Percentiles rank a stretch among this genome's conserved stretches.
Conservation (phyloP, 129 eudicot genomes). For the Flaveria sonorensis region DNA sequence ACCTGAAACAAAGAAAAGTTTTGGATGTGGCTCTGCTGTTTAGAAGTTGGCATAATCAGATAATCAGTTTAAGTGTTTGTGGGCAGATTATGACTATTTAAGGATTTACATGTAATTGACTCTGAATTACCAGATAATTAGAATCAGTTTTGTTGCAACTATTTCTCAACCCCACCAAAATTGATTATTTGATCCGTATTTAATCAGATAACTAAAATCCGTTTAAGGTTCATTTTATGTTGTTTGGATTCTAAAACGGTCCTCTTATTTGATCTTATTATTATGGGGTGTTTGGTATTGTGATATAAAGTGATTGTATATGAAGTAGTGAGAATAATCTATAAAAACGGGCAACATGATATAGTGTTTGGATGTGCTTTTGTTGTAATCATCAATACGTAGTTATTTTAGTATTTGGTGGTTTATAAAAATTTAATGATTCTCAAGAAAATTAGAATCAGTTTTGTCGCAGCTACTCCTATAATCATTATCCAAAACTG, state of each 20-base stretch:
- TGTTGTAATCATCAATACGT: neutral
- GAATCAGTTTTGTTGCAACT: constrained; percentile 11
- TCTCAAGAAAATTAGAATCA: constrained; percentile 7
- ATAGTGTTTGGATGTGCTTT: neutral
- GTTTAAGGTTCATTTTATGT: neutral
- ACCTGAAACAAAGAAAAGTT: constrained; percentile 44
- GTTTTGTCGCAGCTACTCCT: constrained; percentile 2
- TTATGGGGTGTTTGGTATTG: neutral
- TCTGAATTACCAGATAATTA: neutral
- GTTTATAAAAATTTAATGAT: neutral
- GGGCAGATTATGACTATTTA: neutral
- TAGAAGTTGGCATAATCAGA: constrained; percentile 8
- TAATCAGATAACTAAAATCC: neutral
- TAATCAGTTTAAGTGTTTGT: constrained; percentile 13
- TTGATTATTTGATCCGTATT: neutral
- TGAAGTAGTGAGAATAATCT: neutral
- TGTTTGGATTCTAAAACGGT: neutral
- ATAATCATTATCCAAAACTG: neutral
- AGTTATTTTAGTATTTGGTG: neutral
- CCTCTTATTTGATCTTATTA: neutral
- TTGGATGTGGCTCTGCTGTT: neutral
- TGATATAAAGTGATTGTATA: neutral
- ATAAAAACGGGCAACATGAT: neutral
- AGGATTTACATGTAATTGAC: constrained; percentile 9
- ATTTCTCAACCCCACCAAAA: neutral